Evolutionary conservation across 1,139 yeast species (phyloP).

Genomic region (Chernovozyma sophiae-reginae): DNA sequence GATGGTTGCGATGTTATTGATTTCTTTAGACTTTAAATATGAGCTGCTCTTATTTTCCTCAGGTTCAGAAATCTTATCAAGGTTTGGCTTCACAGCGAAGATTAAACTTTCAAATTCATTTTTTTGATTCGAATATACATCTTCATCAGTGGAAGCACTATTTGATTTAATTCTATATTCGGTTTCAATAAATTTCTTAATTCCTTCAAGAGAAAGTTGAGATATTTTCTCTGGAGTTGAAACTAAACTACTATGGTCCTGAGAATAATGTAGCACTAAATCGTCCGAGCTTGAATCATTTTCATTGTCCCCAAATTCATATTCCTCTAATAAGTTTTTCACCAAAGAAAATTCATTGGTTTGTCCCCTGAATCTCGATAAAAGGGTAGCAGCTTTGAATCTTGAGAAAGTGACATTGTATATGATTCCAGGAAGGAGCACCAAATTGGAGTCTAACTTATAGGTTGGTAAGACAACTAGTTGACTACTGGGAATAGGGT

Average conservation of each 20-base stretch:
- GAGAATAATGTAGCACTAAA: conserved; percentile 1
- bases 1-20: conserved; percentile 26
- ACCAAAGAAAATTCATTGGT: conserved; percentile 18
- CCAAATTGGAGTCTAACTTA: conserved; percentile 42
- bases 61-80: conserved; percentile 30
- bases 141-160: too few species aligned
- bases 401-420: conserved; percentile 52
- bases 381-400: conserved; percentile 45
- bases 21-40: conserved; percentile 11
- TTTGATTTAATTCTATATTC: conserved; percentile 15
- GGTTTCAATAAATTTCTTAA: conserved; percentile 21
- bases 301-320: conserved; percentile 25
- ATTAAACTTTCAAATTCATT: conserved; percentile 36
- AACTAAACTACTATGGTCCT: conserved; percentile 2
- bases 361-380: conserved; percentile 34
- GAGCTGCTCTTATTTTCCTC: conserved; percentile 4
- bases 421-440: conserved; percentile 57
- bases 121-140: conserved; percentile 3
- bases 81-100: conserved; percentile 40
- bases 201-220: conserved; percentile 33
- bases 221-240: conserved; percentile 25
- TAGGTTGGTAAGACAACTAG: conserved; percentile 36
- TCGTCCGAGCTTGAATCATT: conserved; percentile 17
- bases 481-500: conserved; percentile 7
- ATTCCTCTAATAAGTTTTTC: conserved; percentile 30